These are phyloP conservation scores for Nakataea oryzae DNA, from an alignment of 2,329 filamentous ascomycete species.

Conservation along the genomic window DNA sequence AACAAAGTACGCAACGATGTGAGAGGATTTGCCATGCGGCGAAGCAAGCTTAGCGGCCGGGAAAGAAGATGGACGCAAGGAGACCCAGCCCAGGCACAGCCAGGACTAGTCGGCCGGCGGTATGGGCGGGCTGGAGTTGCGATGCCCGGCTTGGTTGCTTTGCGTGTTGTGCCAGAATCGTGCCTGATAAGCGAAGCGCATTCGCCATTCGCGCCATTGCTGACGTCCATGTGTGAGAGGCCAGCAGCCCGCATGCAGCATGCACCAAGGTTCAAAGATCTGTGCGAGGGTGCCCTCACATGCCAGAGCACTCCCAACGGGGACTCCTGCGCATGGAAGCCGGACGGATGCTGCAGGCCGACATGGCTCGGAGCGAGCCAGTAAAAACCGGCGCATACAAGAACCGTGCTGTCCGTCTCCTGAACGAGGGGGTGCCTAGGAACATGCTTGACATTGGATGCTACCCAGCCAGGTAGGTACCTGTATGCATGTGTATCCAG, in stretches of 20 bases:
- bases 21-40: no score
- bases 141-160: not conserved
- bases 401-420: not conserved
- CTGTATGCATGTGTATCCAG: not conserved
- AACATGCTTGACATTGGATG: no score
- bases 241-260: not conserved
- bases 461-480: no score
- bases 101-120: no score
- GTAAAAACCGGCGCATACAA: not conserved
- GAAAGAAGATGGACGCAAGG: no score
- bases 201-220: not conserved
- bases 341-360: not conserved
- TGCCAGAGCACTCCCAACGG: no score
- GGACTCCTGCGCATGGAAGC: not conserved
- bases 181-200: not conserved
- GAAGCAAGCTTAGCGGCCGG: no score
- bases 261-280: not conserved
- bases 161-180: not conserved
- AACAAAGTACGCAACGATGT: not conserved
- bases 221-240: not conserved
- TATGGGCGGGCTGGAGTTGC: no score
- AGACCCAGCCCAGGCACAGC: no score
- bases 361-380: not conserved
- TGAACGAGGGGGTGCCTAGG: not conserved
- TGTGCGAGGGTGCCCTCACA: not conserved